Evolutionary conservation across 2,329 filamentous ascomycete genomes (phyloP), one percentile per base, ranked within the genome.

Genomic region (Dactylellina sp.): DNA sequence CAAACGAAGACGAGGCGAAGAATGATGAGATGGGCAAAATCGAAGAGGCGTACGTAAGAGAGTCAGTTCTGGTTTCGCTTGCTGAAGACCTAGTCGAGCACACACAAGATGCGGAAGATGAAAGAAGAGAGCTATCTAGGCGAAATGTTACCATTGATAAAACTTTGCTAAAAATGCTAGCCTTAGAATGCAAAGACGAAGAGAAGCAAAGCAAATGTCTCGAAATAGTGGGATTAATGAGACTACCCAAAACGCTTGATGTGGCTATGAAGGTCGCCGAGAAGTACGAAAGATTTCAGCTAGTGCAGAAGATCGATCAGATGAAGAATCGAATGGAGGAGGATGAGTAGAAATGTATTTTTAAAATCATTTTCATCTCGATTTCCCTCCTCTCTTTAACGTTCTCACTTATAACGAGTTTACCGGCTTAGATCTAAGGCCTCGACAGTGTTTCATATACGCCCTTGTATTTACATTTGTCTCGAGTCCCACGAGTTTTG

Each of bases 191-290:
- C 80, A 88, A 95, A 77, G 92, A 93, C 47, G 95, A 99, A 81
- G 93, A 98, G 76, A 86, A 91, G 28, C 94, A 93, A 4, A 97
- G 97, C 92, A 92, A 94, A 77, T 94, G 94, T 0, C 84, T 99
- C 37, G 96, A 99, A 82, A 86, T 98, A 78, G 95, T 96, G 28
- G 85, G 87, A 75, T 84, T 99, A 79, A 91, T 99, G 89, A 87
- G 86, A 47, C 93, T 98, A 82, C 85, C 88, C 49, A 91, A 91
- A 80, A 97, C 97, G 91, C 82, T 97, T 68, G 93, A 97, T 80
- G 91, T 94, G 2, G 95, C 95, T 0, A 88, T 89, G 65, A 97
- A 96, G 85, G 88, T 99, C 55, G 95, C 95, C 7, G 88, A 90
- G 80, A 85, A 94, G 77, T 99, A 96, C 82, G 91, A 91, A 7